A percentile compares a stretch with the other conserved stretches of the same genome.
These are phyloP conservation scores for Kwoniella newhampshirensis DNA, from an alignment of 768 basidiomycete species.

Conservation along the genomic window DNA sequence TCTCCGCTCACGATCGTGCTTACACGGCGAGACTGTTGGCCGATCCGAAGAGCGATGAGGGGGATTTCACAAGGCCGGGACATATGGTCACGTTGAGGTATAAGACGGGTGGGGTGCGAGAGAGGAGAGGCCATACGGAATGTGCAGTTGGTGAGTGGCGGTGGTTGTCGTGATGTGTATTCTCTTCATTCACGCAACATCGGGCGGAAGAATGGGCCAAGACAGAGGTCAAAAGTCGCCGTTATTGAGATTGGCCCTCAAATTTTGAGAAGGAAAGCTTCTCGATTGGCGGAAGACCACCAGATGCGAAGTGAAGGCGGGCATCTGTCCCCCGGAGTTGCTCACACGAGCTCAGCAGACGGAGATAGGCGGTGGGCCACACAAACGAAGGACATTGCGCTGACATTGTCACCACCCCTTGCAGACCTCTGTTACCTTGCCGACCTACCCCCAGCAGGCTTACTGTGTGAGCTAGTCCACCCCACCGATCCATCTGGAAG, in stretches of 20 bases:
- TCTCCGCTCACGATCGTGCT: conserved; percentile 92
- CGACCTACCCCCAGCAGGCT: conserved; percentile 66
- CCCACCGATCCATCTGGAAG: conserved; percentile 75
- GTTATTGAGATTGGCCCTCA: no score
- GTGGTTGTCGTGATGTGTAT: no score
- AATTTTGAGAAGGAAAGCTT: no score
- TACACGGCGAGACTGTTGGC: conserved; percentile 83
- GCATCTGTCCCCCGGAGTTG: no score
- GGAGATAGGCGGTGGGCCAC: no score
- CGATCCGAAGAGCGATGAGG: conserved; percentile 57
- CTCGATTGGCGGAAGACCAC: no score
- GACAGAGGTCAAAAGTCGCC: no score
- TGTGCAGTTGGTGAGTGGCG: conserved; percentile 64
- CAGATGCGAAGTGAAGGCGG: no score
- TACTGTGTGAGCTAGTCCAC: conserved; percentile 93
- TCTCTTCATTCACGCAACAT: no score
- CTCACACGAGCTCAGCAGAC: no score
- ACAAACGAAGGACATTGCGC: no score
- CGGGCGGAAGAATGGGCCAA: no score
- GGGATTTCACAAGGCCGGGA: conserved; percentile 86
- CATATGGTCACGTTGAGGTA: conserved; percentile 93
- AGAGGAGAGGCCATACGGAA: conserved; percentile 93
- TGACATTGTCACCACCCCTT: not conserved
- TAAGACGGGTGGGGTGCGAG: conserved; percentile 76
- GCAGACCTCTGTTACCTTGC: conserved; percentile 79